phyloP scores from a whole-genome alignment of 192 early-diverging fungal genomes.

The Coemansia pectinata region DNA sequence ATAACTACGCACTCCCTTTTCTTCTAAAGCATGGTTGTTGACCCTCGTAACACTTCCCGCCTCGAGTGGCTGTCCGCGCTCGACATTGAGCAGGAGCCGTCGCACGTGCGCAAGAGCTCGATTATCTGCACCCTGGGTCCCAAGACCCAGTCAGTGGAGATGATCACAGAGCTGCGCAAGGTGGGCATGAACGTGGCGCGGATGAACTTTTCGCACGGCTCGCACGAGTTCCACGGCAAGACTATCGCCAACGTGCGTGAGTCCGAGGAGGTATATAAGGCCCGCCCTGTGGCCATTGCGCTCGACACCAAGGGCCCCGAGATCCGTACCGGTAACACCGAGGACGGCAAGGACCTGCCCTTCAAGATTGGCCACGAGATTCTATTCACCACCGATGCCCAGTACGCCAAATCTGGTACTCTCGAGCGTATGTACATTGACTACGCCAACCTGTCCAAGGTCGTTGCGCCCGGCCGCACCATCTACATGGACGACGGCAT shows the following conservation, averaged over 20 bases:
- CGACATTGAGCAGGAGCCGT: constrained; percentile 59
- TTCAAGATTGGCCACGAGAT: constrained; percentile 78
- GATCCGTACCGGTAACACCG: constrained; percentile 84
- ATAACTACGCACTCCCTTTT: not conserved
- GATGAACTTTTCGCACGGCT: constrained; percentile 76
- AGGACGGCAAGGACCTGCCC: constrained; percentile 69
- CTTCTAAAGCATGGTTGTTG: constrained; percentile 32
- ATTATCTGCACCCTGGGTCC: constrained; percentile 85
- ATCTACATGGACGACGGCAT: constrained; percentile 96
- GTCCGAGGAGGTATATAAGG: constrained; percentile 49
- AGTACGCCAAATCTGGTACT: constrained; percentile 63
- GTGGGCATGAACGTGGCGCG: constrained; percentile 84
- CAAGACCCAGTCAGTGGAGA: constrained; percentile 73
- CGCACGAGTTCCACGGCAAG: constrained; percentile 70
- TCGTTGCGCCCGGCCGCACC: constrained; percentile 69
- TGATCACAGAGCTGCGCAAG: constrained; percentile 65
- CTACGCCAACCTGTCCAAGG: constrained; percentile 77
- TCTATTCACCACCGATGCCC: constrained; percentile 69
- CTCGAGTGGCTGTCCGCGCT: constrained; percentile 74
- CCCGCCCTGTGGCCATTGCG: constrained; percentile 66
- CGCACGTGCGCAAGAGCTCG: constrained; percentile 70
- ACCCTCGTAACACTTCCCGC: constrained; percentile 61
- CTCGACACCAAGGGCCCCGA: constrained; percentile 87
- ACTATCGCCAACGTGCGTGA: constrained; percentile 71
- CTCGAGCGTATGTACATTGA: constrained; percentile 75